A percentile compares a stretch with the other conserved stretches of the same genome.
phyloP scores from a whole-genome alignment of 495 filamentous ascomycete species.

The Extremus antarcticus region DNA sequence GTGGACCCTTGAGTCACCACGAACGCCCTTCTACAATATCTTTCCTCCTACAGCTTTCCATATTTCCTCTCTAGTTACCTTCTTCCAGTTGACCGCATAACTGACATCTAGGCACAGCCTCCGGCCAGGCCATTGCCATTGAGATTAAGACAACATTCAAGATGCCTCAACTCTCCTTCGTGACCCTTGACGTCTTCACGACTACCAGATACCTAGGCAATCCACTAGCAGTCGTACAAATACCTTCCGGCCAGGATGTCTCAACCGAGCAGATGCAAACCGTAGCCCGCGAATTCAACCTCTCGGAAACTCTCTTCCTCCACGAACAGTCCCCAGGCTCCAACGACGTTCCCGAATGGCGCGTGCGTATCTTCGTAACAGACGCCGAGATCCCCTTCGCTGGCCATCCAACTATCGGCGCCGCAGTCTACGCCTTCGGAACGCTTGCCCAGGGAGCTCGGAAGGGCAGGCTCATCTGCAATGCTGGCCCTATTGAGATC shows the following conservation, averaged over 20 bases:
- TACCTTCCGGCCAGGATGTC: slow-evolving; percentile 34
- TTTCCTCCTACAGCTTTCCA: too few species aligned
- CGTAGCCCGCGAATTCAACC: slow-evolving; percentile 71
- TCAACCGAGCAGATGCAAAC: slow-evolving; percentile 47
- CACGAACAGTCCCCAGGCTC: slow-evolving; percentile 32
- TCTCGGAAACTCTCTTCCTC: slow-evolving; percentile 75
- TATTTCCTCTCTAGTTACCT: too few species aligned
- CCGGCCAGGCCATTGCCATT: too few species aligned
- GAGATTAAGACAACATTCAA: not conserved
- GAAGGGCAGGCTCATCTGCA: slow-evolving; percentile 34
- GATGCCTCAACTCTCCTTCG: slow-evolving; percentile 27
- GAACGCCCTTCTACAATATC: too few species aligned
- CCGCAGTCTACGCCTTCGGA: slow-evolving; percentile 41
- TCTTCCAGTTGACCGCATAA: too few species aligned
- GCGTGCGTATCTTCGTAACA: slow-evolving; percentile 63
- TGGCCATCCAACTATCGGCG: slow-evolving; percentile 68
- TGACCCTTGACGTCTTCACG: slow-evolving; percentile 63
- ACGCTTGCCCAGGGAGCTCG: slow-evolving; percentile 5
- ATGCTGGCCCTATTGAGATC: slow-evolving; percentile 51
- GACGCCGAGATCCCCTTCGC: slow-evolving; percentile 58
- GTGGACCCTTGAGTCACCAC: too few species aligned
- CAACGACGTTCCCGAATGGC: slow-evolving; percentile 19
- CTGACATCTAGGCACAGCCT: too few species aligned
- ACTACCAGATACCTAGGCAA: slow-evolving; percentile 47
- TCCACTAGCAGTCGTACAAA: slow-evolving; percentile 52